Conservation (phyloP, 805 yeast genomes). For the Cyberlindnera meyerae region DNA sequence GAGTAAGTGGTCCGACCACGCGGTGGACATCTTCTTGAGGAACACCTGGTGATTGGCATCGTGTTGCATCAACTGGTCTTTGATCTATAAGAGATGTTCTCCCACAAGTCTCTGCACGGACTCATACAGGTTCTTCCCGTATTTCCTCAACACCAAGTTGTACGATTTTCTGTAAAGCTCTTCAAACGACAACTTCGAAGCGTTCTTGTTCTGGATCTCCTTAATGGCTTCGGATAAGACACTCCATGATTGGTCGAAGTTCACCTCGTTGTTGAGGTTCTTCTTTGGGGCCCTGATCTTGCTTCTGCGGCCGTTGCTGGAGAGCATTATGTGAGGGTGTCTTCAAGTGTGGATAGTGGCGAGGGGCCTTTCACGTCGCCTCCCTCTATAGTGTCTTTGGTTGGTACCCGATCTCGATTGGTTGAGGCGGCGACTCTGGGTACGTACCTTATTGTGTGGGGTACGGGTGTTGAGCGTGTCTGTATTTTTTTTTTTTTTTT, state of each 20-base stretch:
- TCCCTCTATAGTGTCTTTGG: no score
- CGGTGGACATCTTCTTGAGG: constrained; percentile 30
- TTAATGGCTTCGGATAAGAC: constrained; percentile 60
- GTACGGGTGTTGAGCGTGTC: constrained; percentile 3
- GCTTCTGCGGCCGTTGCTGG: constrained; percentile 40
- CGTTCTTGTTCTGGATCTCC: constrained; percentile 68
- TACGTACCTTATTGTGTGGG: not conserved
- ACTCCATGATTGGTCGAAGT: constrained; percentile 65
- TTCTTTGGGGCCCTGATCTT: constrained; percentile 59
- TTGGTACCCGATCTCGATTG: not conserved
- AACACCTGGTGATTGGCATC: constrained; percentile 25
- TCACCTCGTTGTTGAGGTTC: constrained; percentile 36
- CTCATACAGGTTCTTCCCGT: constrained; percentile 61
- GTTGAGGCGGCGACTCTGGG: not conserved
- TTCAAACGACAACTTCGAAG: constrained; percentile 73
- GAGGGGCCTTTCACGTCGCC: no score
- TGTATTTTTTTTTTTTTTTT: not conserved
- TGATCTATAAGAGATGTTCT: constrained; percentile 37
- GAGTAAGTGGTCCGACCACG: constrained; percentile 68
- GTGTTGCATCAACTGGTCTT: constrained; percentile 14
- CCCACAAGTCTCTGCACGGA: constrained; percentile 48
- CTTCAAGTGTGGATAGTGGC: not conserved
- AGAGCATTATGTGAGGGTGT: no score
- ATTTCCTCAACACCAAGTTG: constrained; percentile 64
- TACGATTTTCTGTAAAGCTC: constrained; percentile 78